These are phyloP conservation scores for Colletotrichum tropicale DNA, from an alignment of 2,329 filamentous ascomycete genomes.

Conservation along the genomic window DNA sequence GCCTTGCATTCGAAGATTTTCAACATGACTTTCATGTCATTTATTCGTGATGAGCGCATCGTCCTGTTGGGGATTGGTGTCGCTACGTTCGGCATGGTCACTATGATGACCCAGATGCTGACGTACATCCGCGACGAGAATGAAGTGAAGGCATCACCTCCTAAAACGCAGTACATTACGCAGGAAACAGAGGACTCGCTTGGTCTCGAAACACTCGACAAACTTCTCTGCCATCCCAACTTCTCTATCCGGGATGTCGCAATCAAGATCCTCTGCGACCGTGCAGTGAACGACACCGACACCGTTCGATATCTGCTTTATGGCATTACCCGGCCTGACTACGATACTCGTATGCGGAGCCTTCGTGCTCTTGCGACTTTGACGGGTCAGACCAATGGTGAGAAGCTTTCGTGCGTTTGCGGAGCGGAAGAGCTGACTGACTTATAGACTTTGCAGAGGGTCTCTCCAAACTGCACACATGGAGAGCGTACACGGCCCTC, in stretches of 20 bases:
- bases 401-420: not conserved
- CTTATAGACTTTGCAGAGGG: slow-evolving; percentile 34
- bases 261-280: slow-evolving; percentile 60
- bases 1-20: not conserved
- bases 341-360: slow-evolving; percentile 62
- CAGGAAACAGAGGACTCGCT: slow-evolving; percentile 78
- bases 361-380: slow-evolving; percentile 62
- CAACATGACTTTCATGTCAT: slow-evolving; percentile 29
- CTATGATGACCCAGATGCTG: slow-evolving; percentile 63
- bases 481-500: slow-evolving; percentile 58
- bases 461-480: slow-evolving; percentile 53
- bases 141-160: slow-evolving; percentile 67
- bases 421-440: slow-evolving; percentile 22
- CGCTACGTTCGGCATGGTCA: slow-evolving; percentile 62
- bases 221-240: slow-evolving; percentile 73
- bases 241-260: slow-evolving; percentile 74
- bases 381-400: slow-evolving; percentile 40
- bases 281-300: slow-evolving; percentile 62
- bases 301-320: slow-evolving; percentile 57
- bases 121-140: slow-evolving; percentile 66
- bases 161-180: slow-evolving; percentile 74
- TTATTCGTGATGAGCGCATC: slow-evolving; percentile 55
- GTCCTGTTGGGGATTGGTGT: slow-evolving; percentile 59
- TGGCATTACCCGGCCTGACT: slow-evolving; percentile 63
- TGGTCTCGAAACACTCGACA: slow-evolving; percentile 68